Base-by-base conservation (phyloP, 306 rosid species). In the Carpinus fangiana region DNA sequence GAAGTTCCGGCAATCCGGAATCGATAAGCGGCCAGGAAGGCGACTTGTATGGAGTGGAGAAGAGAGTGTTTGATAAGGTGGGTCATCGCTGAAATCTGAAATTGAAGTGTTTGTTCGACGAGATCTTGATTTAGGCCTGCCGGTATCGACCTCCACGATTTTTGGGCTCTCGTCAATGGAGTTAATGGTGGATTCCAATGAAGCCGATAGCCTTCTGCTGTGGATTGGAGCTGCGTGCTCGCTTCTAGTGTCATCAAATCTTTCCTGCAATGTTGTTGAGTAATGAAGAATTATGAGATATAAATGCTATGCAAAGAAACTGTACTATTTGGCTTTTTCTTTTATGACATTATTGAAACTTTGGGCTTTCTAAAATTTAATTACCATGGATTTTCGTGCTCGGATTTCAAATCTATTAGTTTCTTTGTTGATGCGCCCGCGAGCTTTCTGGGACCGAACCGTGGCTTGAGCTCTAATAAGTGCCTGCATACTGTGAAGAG, bases 401-500 rank as follows among this genome's bases (percentile, higher is more conserved):
- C 77, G 76, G 70, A 70, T 81, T 61, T 93, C 97, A 38, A 82
- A 56, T 81, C 81, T 85, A 26, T 73, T 68, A 31, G 77, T 55
- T 83, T 90, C 86, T 66, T 78, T 84, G 59, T 72, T 50, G 73
- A 80, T 71, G 72, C 74, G 38, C 26, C 75, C 76, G 4, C 85
- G 90, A 85, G 83, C 78, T 86, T 88, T 87, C 43, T 90, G 97
- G 56, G 89, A 87, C 20, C 91, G 83, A 78, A 94, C 87, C 17
- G 89, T 89, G 56, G 91, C 89, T 81, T 94, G 98, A 59, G 96
- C 97, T 90, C 97, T 88, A 57, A 92, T 70, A 36, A 94, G 85
- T 72, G 97, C 98, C 76, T 92, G 94, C 98, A 92, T 94, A 84
- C 98, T 48, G 48, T 79, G 89, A 66, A 94, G 79, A 11, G 98